Base-by-base conservation (phyloP, 192 early-diverging fungal species). In the Spizellomyces sp. region DNA sequence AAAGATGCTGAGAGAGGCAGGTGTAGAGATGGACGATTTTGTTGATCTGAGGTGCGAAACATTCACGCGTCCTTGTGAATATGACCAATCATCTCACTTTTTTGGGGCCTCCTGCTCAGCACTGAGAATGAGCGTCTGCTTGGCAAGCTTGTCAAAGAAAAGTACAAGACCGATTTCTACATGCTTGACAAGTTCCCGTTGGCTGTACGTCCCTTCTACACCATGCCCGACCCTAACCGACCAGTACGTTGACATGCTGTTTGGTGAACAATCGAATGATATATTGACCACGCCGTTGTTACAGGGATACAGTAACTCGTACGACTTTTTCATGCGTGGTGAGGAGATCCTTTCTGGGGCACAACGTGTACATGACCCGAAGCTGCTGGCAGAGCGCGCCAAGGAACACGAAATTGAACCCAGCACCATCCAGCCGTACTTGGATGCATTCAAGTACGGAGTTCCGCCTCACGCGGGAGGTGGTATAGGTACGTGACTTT, bases 161-260 rank as follows among this genome's bases (percentile, higher is more conserved):
- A 96, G 87, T 96, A 98, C 84, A 76, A 90, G 70, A 98, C 96
- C 14, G 98, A 99, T 82, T 99, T 99, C 78, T 99, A 92, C 85
- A 94, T 98, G 79, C 80, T 99, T 54, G 98, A 99, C 88, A 99
- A 99, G 85, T 99, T 98, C 89, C 98, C 98, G n/a, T 78, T 95
- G 65, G 89, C 77, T 8, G 89, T 98, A 48, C 88, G 98, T 57
- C 96, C 98, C 47, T 98, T 98, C 89, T 99, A 99, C 88, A 99
- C 98, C 45, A 99, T 99, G 98, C 96, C 96, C 41, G 96, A 98
- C 78, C 92, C 98, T 22, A 78, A 79, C 36, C 80, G 90, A 71
- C 83, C 88, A 10, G 83, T 88, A 82, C 48, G 66, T 54, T 27
- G 0, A 21, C 62, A 21, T 47, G 64, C 36, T 50, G 0, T n/a